Conservation (phyloP, 495 filamentous ascomycete species). For the Geopyxis carbonaria region DNA sequence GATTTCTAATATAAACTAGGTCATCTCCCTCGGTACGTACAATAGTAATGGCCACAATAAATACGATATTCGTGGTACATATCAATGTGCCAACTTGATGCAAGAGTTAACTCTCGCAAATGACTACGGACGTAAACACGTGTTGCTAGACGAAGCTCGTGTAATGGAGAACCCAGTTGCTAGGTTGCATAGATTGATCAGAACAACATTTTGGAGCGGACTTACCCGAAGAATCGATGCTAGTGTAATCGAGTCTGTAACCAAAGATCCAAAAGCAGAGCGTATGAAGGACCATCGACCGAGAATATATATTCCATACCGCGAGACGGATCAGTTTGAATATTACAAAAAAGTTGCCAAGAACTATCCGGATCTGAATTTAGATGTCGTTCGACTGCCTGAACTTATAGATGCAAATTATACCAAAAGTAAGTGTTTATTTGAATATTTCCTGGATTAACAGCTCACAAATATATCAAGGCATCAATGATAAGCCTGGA, state of each 20-base stretch:
- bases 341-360: constrained; percentile 68
- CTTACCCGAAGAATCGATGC: constrained; percentile 78
- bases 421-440: constrained; percentile 32
- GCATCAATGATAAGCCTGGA: constrained; percentile 70
- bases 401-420: constrained; percentile 60
- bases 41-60: constrained; percentile 66
- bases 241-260: constrained; percentile 69
- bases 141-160: constrained; percentile 71
- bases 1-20: constrained; percentile 28
- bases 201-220: constrained; percentile 73
- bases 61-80: constrained; percentile 79
- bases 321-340: constrained; percentile 67
- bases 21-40: constrained; percentile 67
- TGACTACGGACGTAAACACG: constrained; percentile 63
- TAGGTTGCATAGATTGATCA: constrained; percentile 69
- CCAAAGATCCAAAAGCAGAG: constrained; percentile 64
- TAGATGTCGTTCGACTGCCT: constrained; percentile 67
- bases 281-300: constrained; percentile 76
- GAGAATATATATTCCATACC: constrained; percentile 78
- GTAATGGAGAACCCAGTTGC: constrained; percentile 86
- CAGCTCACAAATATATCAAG: constrained; percentile 22
- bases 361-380: constrained; percentile 56
- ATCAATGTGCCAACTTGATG: constrained; percentile 85
- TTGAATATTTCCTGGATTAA: no score
- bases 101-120: constrained; percentile 86